Conservation (phyloP, 305 asterid species). For the Rubia peregrina region DNA sequence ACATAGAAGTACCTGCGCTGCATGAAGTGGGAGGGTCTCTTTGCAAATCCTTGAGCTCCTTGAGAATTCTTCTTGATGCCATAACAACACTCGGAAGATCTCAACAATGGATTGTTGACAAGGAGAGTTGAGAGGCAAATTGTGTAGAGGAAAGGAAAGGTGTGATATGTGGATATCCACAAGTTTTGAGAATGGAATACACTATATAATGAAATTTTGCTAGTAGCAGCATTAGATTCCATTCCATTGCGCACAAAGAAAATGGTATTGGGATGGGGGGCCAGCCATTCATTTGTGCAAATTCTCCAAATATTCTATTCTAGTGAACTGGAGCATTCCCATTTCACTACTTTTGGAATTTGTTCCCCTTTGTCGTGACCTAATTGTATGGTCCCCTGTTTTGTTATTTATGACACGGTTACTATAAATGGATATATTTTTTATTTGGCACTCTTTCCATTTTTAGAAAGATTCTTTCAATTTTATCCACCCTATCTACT, state of each 20-base stretch:
- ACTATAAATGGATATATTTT: too few species aligned
- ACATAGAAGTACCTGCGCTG: slow-evolving; percentile 50
- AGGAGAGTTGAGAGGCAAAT: slow-evolving; percentile 1
- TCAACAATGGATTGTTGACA: neutral
- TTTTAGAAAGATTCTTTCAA: too few species aligned
- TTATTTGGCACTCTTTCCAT: too few species aligned
- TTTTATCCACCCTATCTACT: too few species aligned
- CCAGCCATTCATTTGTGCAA: slow-evolving; percentile 7
- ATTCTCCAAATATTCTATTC: slow-evolving; percentile 2
- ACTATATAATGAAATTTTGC: slow-evolving; percentile 23
- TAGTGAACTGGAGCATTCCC: neutral
- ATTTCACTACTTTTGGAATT: neutral
- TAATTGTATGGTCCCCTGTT: neutral
- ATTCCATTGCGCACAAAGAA: slow-evolving; percentile 21
- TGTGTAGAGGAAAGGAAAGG: slow-evolving; percentile 4
- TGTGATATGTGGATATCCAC: slow-evolving; percentile 11
- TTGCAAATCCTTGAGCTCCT: slow-evolving; percentile 74
- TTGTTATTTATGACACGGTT: too few species aligned
- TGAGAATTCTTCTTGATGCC: slow-evolving; percentile 62
- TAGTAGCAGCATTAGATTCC: slow-evolving; percentile 25
- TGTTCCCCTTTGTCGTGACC: neutral
- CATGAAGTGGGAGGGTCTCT: slow-evolving; percentile 84
- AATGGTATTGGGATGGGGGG: neutral
- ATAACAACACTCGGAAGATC: slow-evolving; percentile 9
- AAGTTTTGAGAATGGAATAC: neutral